Evolutionary conservation across 805 yeast genomes (phyloP).

Genomic region (Pichia ethanolica): DNA sequence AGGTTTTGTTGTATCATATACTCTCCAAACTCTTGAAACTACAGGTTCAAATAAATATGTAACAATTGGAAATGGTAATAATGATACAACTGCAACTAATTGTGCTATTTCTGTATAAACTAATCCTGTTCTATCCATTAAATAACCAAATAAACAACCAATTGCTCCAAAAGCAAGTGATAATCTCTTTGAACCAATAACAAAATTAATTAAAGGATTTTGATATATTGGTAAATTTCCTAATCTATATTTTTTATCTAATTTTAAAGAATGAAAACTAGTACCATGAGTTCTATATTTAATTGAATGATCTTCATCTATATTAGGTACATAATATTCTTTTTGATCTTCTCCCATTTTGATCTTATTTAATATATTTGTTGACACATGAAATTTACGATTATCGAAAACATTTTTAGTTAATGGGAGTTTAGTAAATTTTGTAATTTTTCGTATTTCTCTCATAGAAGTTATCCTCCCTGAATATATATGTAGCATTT

Average conservation of each 20-base stretch:
- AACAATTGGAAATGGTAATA: constrained; percentile 52
- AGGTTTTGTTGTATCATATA: constrained; percentile 54
- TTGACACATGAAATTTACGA: background rate
- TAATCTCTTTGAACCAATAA: constrained; percentile 55
- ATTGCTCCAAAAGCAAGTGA: constrained; percentile 53
- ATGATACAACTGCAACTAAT: constrained; percentile 33
- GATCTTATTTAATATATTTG: constrained; percentile 6
- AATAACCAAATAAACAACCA: constrained; percentile 57
- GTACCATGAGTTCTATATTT: constrained; percentile 26
- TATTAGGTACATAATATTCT: constrained; percentile 19
- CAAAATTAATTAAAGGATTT: constrained; percentile 55
- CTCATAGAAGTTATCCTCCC: no score
- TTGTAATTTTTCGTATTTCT: no score
- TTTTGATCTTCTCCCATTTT: constrained; percentile 28
- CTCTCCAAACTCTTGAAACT: constrained; percentile 63
- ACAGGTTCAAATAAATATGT: constrained; percentile 53
- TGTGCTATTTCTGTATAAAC: constrained; percentile 43
- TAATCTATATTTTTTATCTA: constrained; percentile 45
- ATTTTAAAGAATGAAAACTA: constrained; percentile 21
- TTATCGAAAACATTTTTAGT: background rate
- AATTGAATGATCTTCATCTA: constrained; percentile 17
- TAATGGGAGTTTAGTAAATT: no score
- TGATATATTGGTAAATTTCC: constrained; percentile 58
- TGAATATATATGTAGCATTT: no score
- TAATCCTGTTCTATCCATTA: constrained; percentile 46